Conservation (phyloP, 805 yeast species). For the Candida wancherniae region DNA sequence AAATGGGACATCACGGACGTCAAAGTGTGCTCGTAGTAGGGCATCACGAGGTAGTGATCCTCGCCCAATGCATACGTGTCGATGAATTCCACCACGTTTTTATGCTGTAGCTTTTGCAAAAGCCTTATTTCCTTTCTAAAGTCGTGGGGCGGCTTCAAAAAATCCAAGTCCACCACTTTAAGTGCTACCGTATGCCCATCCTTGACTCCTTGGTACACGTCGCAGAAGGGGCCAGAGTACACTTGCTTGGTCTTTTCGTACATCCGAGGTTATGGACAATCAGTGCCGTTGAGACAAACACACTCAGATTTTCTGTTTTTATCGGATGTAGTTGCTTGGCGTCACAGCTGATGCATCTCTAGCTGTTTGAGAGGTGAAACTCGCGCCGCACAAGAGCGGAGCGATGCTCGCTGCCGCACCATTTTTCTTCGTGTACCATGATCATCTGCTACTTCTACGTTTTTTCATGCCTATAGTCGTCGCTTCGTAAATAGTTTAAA, state of each 20-base stretch:
- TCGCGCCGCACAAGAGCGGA: too few relatives aligned
- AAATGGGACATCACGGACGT: conserved; percentile 20
- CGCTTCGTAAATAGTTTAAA: too few relatives aligned
- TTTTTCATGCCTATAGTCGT: too few relatives aligned
- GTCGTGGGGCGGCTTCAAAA: conserved; percentile 33
- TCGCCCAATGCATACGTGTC: conserved; percentile 23
- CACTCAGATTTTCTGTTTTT: too few relatives aligned
- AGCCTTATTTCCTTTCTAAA: conserved; percentile 28
- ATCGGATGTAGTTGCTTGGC: too few relatives aligned
- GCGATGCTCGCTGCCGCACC: too few relatives aligned
- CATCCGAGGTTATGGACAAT: too few relatives aligned
- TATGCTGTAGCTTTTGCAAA: conserved; percentile 18
- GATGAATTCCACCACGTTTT: conserved; percentile 15
- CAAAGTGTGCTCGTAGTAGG: conserved; percentile 26
- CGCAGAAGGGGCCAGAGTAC: conserved; percentile 33
- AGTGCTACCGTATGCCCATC: conserved; percentile 21
- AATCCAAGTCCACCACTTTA: conserved; percentile 36
- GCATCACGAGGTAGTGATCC: conserved; percentile 32
- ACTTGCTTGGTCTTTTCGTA: conserved; percentile 21
- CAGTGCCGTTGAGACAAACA: too few relatives aligned
- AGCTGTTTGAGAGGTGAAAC: too few relatives aligned
- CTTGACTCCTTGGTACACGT: conserved; percentile 25
- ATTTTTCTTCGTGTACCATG: too few relatives aligned
- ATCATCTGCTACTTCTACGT: too few relatives aligned
- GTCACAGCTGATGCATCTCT: too few relatives aligned